Evolutionary conservation across 179 eudicot genomes (phyloP), one percentile per base, ranked within the genome.

Genomic region (Beta macrorhiza): DNA sequence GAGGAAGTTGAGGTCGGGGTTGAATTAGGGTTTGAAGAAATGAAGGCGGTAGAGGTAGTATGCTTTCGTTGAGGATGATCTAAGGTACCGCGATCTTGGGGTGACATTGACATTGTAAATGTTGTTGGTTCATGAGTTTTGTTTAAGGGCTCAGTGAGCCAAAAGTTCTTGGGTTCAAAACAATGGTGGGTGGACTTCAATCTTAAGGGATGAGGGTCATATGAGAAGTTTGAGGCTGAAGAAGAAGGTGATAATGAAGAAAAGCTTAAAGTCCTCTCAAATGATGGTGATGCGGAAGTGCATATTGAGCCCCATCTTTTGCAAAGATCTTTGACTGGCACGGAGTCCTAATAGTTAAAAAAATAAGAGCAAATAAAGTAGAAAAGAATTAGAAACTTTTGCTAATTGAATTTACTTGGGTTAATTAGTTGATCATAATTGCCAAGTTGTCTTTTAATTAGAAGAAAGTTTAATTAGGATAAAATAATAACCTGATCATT

Each of bases 221-320:
- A 83, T 19, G 88, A 80, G 64, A 83, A 81, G 65, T 76, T 81
- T 10, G 89, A 83, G 14, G 82, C 83, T 22, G 87, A 76, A 42
- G 89, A 82, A n/a, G 89, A 84, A 71, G 90, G 84, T 44, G 91
- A 82, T n/a, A 83, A 62, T 56, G 87, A 77, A 68, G 88, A 85
- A 77, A 89, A 86, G 51, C 87, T 88, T 82, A 84, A 73, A 51
- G 85, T 81, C 84, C 86, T 89, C 79, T 91, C 91, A 47, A 83
- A 77, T 57, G 88, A 78, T 32, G 84, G 78, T 74, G 86, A 79
- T 63, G 85, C 83, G 55, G 88, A 78, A 75, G 65, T 82, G 80
- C 87, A 86, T 71, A 79, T 81, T 76, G 87, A 80, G 84, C 88
- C 90, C 93, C 96, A 90, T 84, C 87, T 89, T 58, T 84, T 84